Conservation (phyloP, 2,329 filamentous ascomycete species). For the Colletotrichum higginsianum region DNA sequence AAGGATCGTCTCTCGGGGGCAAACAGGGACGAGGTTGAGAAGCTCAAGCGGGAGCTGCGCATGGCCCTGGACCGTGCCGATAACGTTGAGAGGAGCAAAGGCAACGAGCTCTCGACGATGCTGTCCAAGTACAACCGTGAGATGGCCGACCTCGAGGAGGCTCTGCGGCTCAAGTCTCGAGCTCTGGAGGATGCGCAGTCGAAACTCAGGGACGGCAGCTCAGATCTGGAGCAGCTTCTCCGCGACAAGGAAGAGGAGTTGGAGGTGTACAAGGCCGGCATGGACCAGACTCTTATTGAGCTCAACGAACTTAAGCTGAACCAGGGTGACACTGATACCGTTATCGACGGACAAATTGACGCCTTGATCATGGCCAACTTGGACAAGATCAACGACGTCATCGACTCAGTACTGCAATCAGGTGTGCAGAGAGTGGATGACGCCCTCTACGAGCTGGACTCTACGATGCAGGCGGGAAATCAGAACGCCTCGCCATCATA, state of each 20-base stretch:
- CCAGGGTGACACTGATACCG: slow-evolving; percentile 82
- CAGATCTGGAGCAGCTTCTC: slow-evolving; percentile 87
- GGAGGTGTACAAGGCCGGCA: slow-evolving; percentile 97
- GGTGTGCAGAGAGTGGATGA: slow-evolving; percentile 96
- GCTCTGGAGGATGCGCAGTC: slow-evolving; percentile 87
- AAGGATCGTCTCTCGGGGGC: slow-evolving; percentile 89
- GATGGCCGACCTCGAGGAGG: slow-evolving; percentile 96
- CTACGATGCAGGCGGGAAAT: slow-evolving; percentile 98
- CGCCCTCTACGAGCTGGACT: slow-evolving; percentile 96
- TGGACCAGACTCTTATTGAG: slow-evolving; percentile 96
- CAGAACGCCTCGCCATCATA: slow-evolving; percentile 97
- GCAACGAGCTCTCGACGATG: slow-evolving; percentile 94
- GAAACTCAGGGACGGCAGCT: slow-evolving; percentile 84
- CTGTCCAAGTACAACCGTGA: slow-evolving; percentile 96
- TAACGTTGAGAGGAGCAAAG: slow-evolving; percentile 92
- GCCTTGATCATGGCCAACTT: slow-evolving; percentile 88
- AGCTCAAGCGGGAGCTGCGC: slow-evolving; percentile 92
- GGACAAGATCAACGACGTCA: slow-evolving; percentile 96
- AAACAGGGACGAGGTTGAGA: slow-evolving; percentile 94
- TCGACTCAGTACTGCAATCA: slow-evolving; percentile 94
- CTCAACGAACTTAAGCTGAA: slow-evolving; percentile 88
- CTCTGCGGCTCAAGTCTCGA: slow-evolving; percentile 87
- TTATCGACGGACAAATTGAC: slow-evolving; percentile 91
- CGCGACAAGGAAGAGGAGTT: slow-evolving; percentile 98
- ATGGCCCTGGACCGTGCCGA: slow-evolving; percentile 93